Percentiles rank a stretch among this genome's conserved stretches.
Conservation (phyloP, 371 early-diverging fungal genomes). For the Dichotomocladium elegans region DNA sequence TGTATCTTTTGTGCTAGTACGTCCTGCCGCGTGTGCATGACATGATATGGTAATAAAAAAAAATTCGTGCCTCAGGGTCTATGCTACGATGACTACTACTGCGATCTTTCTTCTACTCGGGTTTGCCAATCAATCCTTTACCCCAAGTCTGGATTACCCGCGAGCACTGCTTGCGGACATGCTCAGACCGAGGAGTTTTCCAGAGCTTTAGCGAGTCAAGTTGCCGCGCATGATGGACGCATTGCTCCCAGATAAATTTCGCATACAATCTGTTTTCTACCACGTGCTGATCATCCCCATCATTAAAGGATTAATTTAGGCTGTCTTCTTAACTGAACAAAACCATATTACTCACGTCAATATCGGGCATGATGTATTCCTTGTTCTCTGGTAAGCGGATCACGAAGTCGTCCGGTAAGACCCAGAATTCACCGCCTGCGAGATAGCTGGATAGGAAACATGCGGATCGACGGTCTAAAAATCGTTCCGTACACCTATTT, state of each 20-base stretch:
- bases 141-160: conserved; percentile 47
- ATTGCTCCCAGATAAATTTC: conserved; percentile 47
- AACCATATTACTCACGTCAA: conserved; percentile 34
- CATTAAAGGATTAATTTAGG: neutral
- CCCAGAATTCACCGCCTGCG: conserved; percentile 44
- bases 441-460: conserved; percentile 42
- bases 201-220: conserved; percentile 40
- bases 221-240: conserved; percentile 44
- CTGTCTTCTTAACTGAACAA: neutral
- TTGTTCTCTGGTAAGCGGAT: conserved; percentile 25
- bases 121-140: conserved; percentile 38
- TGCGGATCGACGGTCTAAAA: conserved; percentile 43
- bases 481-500: conserved; percentile 44
- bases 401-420: conserved; percentile 40
- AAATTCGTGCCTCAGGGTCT: too few relatives aligned
- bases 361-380: conserved; percentile 32
- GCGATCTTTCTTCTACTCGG: conserved; percentile 18
- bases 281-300: conserved; percentile 21
- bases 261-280: conserved; percentile 43
- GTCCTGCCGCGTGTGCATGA: too few relatives aligned
- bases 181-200: conserved; percentile 28
- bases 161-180: conserved; percentile 40
- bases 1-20: too few relatives aligned
- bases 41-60: too few relatives aligned
- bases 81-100: too few relatives aligned